These are phyloP conservation scores for Scheffersomyces segobiensis DNA, from an alignment of 1,139 yeast species.

Conservation along the genomic window DNA sequence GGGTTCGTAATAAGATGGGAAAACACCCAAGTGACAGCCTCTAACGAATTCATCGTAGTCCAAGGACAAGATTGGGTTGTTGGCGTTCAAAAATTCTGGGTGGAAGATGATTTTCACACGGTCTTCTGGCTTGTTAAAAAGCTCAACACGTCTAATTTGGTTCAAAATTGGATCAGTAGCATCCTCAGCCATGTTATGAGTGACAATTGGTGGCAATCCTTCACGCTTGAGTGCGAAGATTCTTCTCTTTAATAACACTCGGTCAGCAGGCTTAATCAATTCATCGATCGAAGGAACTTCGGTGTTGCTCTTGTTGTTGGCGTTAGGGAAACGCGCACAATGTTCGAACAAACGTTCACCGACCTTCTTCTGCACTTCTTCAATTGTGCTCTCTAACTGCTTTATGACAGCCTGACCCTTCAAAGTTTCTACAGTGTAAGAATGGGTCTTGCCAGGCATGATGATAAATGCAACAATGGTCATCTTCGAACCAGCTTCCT, in stretches of 20 bases:
- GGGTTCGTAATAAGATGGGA: slow-evolving; percentile 98
- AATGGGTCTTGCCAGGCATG: slow-evolving; percentile 95
- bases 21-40: slow-evolving; percentile 97
- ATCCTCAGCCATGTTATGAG: slow-evolving; percentile 97
- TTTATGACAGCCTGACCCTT: slow-evolving; percentile 95
- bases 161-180: slow-evolving; percentile 86
- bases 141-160: slow-evolving; percentile 88
- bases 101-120: slow-evolving; percentile 95
- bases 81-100: slow-evolving; percentile 93
- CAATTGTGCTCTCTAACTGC: slow-evolving; percentile 85
- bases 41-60: slow-evolving; percentile 98
- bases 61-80: slow-evolving; percentile 88
- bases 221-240: slow-evolving; percentile 91
- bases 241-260: slow-evolving; percentile 87
- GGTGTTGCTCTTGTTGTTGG: slow-evolving; percentile 53
- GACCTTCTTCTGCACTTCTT: slow-evolving; percentile 83
- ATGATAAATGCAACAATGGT: slow-evolving; percentile 97
- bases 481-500: slow-evolving; percentile 78
- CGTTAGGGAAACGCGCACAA: slow-evolving; percentile 78
- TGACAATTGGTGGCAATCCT: slow-evolving; percentile 89
- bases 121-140: slow-evolving; percentile 87
- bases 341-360: slow-evolving; percentile 90
- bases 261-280: slow-evolving; percentile 81
- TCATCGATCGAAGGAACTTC: slow-evolving; percentile 71
- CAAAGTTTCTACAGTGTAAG: slow-evolving; percentile 93